A percentile compares a stretch with the other conserved stretches of the same genome.
Conservation (phyloP, 768 basidiomycete genomes). For the Tricholoma hemisulphureum region DNA sequence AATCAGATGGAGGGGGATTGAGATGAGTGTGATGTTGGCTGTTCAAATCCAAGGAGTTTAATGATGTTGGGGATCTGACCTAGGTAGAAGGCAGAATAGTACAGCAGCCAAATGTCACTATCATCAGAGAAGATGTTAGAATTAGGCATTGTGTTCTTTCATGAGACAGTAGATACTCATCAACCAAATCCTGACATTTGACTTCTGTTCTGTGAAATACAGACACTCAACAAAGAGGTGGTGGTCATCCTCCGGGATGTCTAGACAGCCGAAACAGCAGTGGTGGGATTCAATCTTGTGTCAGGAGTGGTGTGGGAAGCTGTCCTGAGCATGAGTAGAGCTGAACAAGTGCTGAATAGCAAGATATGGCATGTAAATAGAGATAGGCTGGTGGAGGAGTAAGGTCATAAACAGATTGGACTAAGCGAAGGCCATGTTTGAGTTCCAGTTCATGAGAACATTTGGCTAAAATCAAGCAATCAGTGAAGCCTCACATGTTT, state of each 20-base stretch:
- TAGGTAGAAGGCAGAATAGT: no score
- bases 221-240: no score
- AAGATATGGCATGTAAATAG: constrained; percentile 15
- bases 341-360: constrained; percentile 20
- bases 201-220: not conserved
- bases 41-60: no score
- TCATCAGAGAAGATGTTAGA: no score
- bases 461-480: not conserved
- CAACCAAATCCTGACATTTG: not conserved
- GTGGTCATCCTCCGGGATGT: not conserved
- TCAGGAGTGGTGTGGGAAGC: constrained; percentile 11
- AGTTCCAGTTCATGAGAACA: not conserved
- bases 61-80: no score
- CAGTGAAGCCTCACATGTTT: constrained; percentile 8
- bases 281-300: not conserved
- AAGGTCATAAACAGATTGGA: not conserved
- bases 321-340: constrained; percentile 23
- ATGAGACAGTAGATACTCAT: no score
- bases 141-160: no score
- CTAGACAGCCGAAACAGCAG: not conserved
- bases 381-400: constrained; percentile 13
- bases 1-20: no score
- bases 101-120: no score
- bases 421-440: not conserved
- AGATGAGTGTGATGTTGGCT: no score